Evolutionary conservation across 495 filamentous ascomycete species (phyloP), one percentile per base, ranked within the genome.

Genomic region (Bacidia rubella): DNA sequence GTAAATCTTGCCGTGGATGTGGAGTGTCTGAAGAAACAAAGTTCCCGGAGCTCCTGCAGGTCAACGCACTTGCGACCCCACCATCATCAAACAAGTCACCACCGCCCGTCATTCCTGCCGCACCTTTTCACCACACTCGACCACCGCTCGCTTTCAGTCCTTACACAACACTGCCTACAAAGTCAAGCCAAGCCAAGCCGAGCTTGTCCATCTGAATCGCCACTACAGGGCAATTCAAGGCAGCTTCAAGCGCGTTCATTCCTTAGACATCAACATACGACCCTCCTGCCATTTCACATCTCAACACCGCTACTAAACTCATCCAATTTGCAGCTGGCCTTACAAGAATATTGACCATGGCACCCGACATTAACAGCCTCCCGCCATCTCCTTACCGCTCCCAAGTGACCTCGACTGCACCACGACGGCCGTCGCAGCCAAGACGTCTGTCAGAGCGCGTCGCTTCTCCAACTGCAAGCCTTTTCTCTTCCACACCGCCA

Each of bases 311-410:
- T 35, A 35, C 29, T 35, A 35, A 7, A 35, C 5, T 7, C 29
- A 15, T 35, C 7, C 5, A 5, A 35, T 15, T 15, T 35, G n/a
- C 29, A 35, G 15, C 15, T 15, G 15, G 15, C 15, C 29, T 35
- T 15, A 7, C 29, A 35, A 35, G 7, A 15, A 35, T 35, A 7
- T 35, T 15, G 7, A 53, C 24, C 39, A 79, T 80, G 77, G 66
- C 76, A 64, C 74, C 83, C 25, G 82, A 85, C 53, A 66, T 81
- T 51, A 84, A 78, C 58, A 72, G 78, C 2, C 68, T 78, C 25
- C 71, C 81, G 46, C 65, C 75, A 3, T 80, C 77, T 25, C 73
- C 76, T 75, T 69, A 61, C 60, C 60, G 61, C 68, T 57, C 62
- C 76, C 43, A 70, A 46, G 53, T 52, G 49, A 68, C 61, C 56